Conservation (phyloP, 345 rosid genomes). For the Pistacia atlantica region DNA sequence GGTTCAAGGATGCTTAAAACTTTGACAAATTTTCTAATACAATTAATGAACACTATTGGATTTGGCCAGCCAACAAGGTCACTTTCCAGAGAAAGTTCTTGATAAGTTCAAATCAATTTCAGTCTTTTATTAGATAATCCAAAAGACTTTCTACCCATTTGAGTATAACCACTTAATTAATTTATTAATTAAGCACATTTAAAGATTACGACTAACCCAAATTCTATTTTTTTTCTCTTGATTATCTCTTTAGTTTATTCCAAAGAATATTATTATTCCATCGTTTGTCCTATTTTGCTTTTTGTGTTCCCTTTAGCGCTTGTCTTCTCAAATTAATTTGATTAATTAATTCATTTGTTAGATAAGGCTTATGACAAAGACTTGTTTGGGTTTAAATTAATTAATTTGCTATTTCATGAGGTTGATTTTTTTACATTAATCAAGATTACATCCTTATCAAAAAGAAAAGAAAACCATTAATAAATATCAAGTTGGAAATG, state of each 20-base stretch:
- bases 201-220: background rate
- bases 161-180: background rate
- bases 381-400: background rate
- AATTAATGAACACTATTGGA: background rate
- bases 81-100: slow-evolving; percentile 4
- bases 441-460: background rate
- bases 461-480: background rate
- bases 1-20: background rate
- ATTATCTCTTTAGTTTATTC: background rate
- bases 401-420: background rate
- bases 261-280: background rate
- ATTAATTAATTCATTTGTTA: background rate
- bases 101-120: background rate
- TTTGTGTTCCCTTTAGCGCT: background rate
- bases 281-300: background rate
- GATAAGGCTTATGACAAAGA: background rate
- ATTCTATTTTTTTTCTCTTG: too few species aligned
- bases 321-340: background rate
- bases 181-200: background rate
- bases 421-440: background rate
- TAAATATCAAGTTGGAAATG: background rate
- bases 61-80: background rate
- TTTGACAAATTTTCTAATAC: background rate
- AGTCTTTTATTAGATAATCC: background rate
- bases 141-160: background rate